Evolutionary conservation across 768 basidiomycete species (phyloP), one percentile per base, ranked within the genome.

Genomic region (Rhodotorula kratochvilovae): DNA sequence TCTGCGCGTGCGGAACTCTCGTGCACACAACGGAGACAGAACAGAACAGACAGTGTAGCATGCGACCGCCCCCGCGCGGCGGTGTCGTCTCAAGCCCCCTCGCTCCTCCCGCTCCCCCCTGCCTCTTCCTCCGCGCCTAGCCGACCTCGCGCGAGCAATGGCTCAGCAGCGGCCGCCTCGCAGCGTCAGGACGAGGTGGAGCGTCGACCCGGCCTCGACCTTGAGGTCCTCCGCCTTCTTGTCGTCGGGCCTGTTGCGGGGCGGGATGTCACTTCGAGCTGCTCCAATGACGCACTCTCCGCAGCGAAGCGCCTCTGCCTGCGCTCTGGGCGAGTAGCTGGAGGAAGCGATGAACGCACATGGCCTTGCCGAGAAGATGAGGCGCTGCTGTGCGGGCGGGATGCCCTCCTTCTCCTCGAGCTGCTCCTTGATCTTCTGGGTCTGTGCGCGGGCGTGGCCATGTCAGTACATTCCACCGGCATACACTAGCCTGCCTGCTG

Each of bases 401-500:
- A 98, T 95, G 74, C 95, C 95, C 12, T 92, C 93, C 82, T 97
- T 94, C 83, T 97, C 94, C 81, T 98, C 95, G 16, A 97, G 92
- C 81, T 91, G 90, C 85, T 95, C 93, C 84, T 98, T 98, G 82
- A 98, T 92, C 76, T 90, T 87, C 57, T 87, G 84, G 78, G 96
- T 91, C 95, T 98, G 79, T 27, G 29, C 0, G 35, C n/a, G 11
- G 7, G 25, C 3, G 6, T 23, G 17, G 17, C 3, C 39, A 29
- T 12, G n/a, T 29, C 3, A 8, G 46, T n/a, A n/a, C n/a, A n/a
- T n/a, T n/a, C n/a, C n/a, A n/a, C n/a, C n/a, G n/a, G n/a, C n/a
- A n/a, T n/a, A n/a, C n/a, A n/a, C n/a, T n/a, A n/a, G n/a, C n/a
- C n/a, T n/a, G n/a, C n/a, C n/a, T n/a, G n/a, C n/a, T n/a, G n/a